Base-by-base conservation (phyloP, 805 yeast species). In the Scheffersomyces ergatensis region DNA sequence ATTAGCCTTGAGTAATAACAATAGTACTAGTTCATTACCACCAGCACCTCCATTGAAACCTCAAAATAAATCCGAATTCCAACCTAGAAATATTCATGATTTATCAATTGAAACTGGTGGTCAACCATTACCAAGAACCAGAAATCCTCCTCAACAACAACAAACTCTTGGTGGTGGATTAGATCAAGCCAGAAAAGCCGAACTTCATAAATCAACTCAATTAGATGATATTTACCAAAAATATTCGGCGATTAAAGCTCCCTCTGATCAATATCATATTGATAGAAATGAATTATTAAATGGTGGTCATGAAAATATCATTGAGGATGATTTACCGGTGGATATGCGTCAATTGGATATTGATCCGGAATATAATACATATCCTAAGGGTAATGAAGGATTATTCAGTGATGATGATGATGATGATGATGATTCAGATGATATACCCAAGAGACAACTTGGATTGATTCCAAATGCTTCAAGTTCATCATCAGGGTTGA, bases 191-290 rank as follows among this genome's bases (percentile, higher is more conserved):
- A 23, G 15, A 4, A 45, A 43, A 29, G 54, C 55, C 21, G 52
- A 51, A 33, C 72, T 65, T 48, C 72, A 65, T 48, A 52, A 52
- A 36, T 65, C 70, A 1, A 56, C 67, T n/a, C 70, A 66, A 49
- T 55, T 70, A 42, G 65, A 63, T 1, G 74, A 70, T 38, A 70
- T 70, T 20, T 70, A 70, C 48, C 72, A 67, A 33, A 70, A 70
- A 43, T 70, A 70, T 47, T 58, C 65, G 13, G 62, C 57, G 4
- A 63, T 70, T 33, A 55, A 62, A 37, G 48, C 69, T 7, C 76
- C 76, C 2, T 62, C 70, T 7, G 74, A 67, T 49, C 62, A 60
- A 43, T 68, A 66, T 50, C 56, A 61, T 40, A 46, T 46, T 12
- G 54, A 67, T 40, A 54, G 74, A 38, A 65, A 62, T 49, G 49